These are phyloP conservation scores for Cornus florida DNA, from an alignment of 148 eudicot genomes.

Conservation along the genomic window DNA sequence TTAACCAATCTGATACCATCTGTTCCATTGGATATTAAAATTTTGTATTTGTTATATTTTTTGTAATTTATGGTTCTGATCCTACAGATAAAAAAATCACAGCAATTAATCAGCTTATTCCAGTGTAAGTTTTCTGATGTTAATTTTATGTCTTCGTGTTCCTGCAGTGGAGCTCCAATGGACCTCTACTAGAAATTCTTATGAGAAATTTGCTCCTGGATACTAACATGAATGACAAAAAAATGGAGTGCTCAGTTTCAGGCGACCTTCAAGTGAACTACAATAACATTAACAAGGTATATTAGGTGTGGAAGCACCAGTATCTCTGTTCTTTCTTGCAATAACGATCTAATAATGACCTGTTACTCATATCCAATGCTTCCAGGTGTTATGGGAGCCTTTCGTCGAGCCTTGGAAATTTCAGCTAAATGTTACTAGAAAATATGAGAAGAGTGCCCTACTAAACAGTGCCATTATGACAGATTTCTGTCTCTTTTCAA, in stretches of 20 bases:
- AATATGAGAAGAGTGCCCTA: conserved; percentile 58
- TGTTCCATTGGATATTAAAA: neutral
- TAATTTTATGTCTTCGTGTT: conserved; percentile 13
- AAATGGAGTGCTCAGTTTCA: conserved; percentile 37
- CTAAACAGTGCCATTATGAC: conserved; percentile 44
- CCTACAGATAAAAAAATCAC: neutral
- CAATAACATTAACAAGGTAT: conserved; percentile 88
- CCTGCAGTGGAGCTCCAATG: conserved; percentile 75
- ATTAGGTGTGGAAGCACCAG: neutral
- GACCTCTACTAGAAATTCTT: conserved; percentile 73
- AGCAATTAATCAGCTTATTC: neutral
- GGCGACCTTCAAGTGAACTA: conserved; percentile 81
- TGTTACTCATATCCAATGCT: conserved; percentile 12
- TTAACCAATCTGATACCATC: neutral
- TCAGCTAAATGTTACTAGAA: conserved; percentile 46
- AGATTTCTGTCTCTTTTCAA: conserved; percentile 57
- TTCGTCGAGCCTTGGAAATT: conserved; percentile 90
- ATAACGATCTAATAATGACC: conserved; percentile 6
- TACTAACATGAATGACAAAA: conserved; percentile 34
- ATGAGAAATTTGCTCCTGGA: conserved; percentile 43
- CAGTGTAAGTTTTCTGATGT: neutral
- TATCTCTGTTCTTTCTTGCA: conserved; percentile 1
- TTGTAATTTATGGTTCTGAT: neutral
- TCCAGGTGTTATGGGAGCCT: conserved; percentile 96
- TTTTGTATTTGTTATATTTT: neutral